Conservation (phyloP, 495 filamentous ascomycete species). For the Daldinia decipiens region DNA sequence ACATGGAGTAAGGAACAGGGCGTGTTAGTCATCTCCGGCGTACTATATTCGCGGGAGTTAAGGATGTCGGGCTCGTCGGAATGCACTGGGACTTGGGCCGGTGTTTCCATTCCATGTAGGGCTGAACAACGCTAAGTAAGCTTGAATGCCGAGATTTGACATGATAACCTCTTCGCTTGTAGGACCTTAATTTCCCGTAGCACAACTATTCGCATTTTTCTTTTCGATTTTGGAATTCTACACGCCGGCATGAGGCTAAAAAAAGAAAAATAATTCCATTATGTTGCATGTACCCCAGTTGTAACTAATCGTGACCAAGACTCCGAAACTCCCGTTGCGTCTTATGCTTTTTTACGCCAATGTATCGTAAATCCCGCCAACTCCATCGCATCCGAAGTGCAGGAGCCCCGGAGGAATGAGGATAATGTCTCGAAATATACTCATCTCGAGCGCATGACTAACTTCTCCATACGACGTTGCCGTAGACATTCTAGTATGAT, state of each 20-base stretch:
- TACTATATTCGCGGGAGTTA: background rate
- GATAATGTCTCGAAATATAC: conserved; percentile 23
- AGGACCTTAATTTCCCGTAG: conserved; percentile 21
- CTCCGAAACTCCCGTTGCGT: conserved; percentile 15
- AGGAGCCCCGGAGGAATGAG: conserved; percentile 6
- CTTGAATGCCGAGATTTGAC: conserved; percentile 23
- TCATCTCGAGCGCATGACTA: conserved; percentile 20
- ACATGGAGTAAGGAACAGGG: conserved; percentile 2
- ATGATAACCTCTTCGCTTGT: background rate
- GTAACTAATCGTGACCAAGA: background rate
- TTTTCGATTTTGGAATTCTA: background rate
- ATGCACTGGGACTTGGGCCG: conserved; percentile 12
- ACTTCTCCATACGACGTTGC: background rate
- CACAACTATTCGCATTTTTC: conserved; percentile 2
- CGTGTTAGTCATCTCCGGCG: background rate
- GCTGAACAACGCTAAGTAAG: conserved; percentile 29
- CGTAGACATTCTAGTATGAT: conserved; percentile 6
- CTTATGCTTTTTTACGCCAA: conserved; percentile 2
- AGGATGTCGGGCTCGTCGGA: conserved; percentile 27
- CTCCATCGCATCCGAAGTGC: conserved; percentile 21
- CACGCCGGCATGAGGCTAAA: conserved; percentile 5
- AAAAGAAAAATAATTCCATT: conserved; percentile 2
- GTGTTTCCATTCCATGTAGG: conserved; percentile 23
- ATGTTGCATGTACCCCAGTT: background rate
- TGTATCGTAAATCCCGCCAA: conserved; percentile 15